Evolutionary conservation across 2,329 filamentous ascomycete species (phyloP).

Genomic region (Colletotrichum tabaci): DNA sequence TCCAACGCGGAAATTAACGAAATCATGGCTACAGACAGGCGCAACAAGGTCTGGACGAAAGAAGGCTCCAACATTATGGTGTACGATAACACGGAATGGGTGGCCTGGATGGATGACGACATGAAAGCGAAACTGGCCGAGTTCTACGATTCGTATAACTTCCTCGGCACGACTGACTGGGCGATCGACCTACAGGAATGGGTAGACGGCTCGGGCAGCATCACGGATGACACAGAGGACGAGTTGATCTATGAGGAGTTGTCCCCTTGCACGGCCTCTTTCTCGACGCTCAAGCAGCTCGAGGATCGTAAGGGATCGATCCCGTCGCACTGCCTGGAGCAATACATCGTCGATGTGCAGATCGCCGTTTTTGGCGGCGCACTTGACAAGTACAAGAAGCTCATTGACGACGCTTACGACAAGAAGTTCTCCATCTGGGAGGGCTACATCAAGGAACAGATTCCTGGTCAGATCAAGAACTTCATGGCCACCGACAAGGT

Average conservation of each 20-base stretch:
- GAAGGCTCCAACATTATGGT: constrained; percentile 38
- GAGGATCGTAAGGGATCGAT: constrained; percentile 1
- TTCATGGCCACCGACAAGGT: constrained; percentile 37
- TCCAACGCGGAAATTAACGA: constrained; percentile 49
- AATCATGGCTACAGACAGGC: constrained; percentile 26
- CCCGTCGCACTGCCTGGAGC: constrained; percentile 8
- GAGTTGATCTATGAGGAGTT: neutral
- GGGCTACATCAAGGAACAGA: constrained; percentile 30
- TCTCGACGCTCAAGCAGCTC: constrained; percentile 10
- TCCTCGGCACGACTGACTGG: constrained; percentile 19
- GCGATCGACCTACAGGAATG: constrained; percentile 27
- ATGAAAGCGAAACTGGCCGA: constrained; percentile 46
- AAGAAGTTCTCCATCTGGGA: constrained; percentile 37
- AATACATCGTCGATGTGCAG: constrained; percentile 29
- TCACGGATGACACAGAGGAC: neutral
- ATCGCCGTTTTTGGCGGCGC: constrained; percentile 14
- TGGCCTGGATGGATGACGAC: constrained; percentile 50
- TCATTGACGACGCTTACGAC: constrained; percentile 42
- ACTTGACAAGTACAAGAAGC: constrained; percentile 34
- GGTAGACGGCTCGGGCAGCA: neutral
- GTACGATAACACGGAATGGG: constrained; percentile 51
- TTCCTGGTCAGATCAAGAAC: constrained; percentile 29
- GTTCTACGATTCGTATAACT: neutral
- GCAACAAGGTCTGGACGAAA: neutral
- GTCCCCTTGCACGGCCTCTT: neutral